A percentile compares a stretch with the other conserved stretches of the same genome.
Evolutionary conservation across 1,139 yeast genomes (phyloP).

Genomic region (Pneumocystis murina): DNA sequence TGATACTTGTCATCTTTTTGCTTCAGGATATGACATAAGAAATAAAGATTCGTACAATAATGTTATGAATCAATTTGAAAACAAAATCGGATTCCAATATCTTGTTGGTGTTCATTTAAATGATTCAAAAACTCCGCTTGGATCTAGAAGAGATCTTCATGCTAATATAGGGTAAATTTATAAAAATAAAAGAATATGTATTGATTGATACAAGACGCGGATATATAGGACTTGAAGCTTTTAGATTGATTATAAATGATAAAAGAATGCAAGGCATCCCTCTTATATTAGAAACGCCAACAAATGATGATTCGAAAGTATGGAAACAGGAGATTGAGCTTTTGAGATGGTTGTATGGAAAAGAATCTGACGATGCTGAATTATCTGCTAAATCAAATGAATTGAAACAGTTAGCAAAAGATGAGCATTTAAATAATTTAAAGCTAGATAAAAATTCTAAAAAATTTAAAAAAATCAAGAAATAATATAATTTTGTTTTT

Average conservation of each 20-base stretch:
- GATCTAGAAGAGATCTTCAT: slow-evolving; percentile 81
- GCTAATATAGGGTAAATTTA: slow-evolving; percentile 50
- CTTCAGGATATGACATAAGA: slow-evolving; percentile 87
- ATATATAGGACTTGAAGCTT: slow-evolving; percentile 71
- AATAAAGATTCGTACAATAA: slow-evolving; percentile 38
- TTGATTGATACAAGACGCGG: slow-evolving; percentile 33
- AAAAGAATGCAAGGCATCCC: slow-evolving; percentile 52
- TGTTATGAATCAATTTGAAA: slow-evolving; percentile 66
- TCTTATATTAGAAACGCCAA: slow-evolving; percentile 80
- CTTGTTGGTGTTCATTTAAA: slow-evolving; percentile 72
- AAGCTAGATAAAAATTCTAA: neutral
- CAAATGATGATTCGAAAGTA: slow-evolving; percentile 34
- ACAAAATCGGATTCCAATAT: slow-evolving; percentile 56
- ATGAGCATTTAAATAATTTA: neutral
- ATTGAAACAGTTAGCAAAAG: slow-evolving; percentile 21
- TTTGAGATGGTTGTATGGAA: slow-evolving; percentile 54
- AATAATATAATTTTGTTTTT: neutral
- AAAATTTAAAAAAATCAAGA: neutral
- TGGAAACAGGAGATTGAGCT: slow-evolving; percentile 76
- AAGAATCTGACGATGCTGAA: slow-evolving; percentile 39
- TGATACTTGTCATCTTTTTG: slow-evolving; percentile 6
- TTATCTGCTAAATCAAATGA: slow-evolving; percentile 34
- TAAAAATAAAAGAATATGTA: neutral
- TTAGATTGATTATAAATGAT: slow-evolving; percentile 61
- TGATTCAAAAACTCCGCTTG: slow-evolving; percentile 88